phyloP scores from a whole-genome alignment of 306 rosid species.

The Mucuna pruriens region DNA sequence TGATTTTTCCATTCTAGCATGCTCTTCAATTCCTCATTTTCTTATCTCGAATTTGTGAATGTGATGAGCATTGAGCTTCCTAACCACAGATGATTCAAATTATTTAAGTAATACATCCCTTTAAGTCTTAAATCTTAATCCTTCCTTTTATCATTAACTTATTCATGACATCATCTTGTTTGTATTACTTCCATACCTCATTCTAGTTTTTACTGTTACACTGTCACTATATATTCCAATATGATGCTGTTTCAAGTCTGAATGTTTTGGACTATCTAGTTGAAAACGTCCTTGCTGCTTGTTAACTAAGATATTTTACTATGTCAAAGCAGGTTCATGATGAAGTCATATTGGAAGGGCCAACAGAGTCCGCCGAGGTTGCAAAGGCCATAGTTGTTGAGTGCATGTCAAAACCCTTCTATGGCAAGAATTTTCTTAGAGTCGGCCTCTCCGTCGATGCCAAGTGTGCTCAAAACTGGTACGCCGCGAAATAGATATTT shows the following conservation, averaged over 20 bases:
- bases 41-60: background rate
- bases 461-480: slow-evolving; percentile 91
- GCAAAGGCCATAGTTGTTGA: slow-evolving; percentile 89
- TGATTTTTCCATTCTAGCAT: background rate
- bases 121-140: too few species aligned
- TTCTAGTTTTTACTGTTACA: background rate
- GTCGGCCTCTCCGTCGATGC: slow-evolving; percentile 91
- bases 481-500: slow-evolving; percentile 64
- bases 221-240: background rate
- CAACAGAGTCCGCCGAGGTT: slow-evolving; percentile 76
- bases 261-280: background rate
- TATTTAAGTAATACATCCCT: background rate
- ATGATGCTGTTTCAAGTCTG: background rate
- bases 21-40: background rate
- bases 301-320: slow-evolving; percentile 21
- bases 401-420: slow-evolving; percentile 90
- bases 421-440: slow-evolving; percentile 70
- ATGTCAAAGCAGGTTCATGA: slow-evolving; percentile 76
- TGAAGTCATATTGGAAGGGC: slow-evolving; percentile 98
- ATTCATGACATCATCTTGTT: background rate
- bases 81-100: slow-evolving; percentile 18
- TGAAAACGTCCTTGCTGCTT: background rate
- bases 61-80: background rate
- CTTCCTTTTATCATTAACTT: background rate
- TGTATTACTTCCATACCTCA: background rate